Conservation (phyloP, 352 stramenopile genomes). For the Pythium rhizo-oryzae region DNA sequence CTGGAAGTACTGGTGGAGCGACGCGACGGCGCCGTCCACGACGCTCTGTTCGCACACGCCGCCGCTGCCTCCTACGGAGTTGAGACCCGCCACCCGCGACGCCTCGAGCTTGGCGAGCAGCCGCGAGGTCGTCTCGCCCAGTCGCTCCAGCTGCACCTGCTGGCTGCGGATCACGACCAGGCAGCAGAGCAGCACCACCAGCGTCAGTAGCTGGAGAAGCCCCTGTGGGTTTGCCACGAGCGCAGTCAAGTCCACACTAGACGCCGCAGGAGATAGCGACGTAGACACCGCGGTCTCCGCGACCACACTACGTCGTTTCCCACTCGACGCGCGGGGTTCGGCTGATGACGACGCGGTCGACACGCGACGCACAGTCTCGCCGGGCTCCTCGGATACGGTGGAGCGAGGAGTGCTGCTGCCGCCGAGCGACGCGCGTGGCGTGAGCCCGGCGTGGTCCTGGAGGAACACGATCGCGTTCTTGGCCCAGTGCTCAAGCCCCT, state of each 20-base stretch:
- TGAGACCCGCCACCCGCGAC: no score
- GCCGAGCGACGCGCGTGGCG: not conserved
- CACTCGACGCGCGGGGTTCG: not conserved
- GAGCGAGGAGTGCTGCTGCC: not conserved
- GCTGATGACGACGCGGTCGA: not conserved
- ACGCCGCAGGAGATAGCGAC: no score
- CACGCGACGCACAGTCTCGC: not conserved
- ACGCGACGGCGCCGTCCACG: conserved; percentile 7
- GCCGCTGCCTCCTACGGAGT: not conserved
- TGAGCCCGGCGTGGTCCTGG: conserved; percentile 20
- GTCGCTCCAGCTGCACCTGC: conserved; percentile 10
- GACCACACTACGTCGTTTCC: not conserved
- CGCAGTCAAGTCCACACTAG: not conserved
- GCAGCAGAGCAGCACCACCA: conserved; percentile 26
- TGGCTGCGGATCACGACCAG: conserved; percentile 24
- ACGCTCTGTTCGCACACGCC: conserved; percentile 15
- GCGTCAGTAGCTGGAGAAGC: conserved; percentile 15
- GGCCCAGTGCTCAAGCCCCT: conserved; percentile 64
- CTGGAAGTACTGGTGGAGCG: conserved; percentile 17
- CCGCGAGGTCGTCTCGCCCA: conserved; percentile 14
- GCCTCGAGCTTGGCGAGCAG: conserved; percentile 15
- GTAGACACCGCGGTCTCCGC: no score
- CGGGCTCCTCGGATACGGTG: not conserved
- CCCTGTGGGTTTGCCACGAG: not conserved
- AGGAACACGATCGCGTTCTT: conserved; percentile 56